Percentiles rank a stretch among this genome's conserved stretches.
These are phyloP conservation scores for Fusarium brachygibbosum DNA, from an alignment of 2,329 filamentous ascomycete genomes.

Conservation along the genomic window DNA sequence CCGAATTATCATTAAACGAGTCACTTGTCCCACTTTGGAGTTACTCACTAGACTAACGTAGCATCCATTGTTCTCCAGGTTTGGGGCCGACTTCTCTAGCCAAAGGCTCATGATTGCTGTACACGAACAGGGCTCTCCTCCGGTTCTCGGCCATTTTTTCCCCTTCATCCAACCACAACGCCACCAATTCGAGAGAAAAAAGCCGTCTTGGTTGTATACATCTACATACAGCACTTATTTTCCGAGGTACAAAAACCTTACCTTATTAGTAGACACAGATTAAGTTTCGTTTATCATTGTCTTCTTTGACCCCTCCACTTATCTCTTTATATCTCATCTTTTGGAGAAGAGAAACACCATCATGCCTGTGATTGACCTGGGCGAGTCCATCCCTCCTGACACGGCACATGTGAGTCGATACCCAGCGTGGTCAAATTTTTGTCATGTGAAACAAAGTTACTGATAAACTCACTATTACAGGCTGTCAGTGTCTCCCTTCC, in stretches of 20 bases:
- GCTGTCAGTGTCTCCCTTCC: slow-evolving; percentile 96
- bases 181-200: slow-evolving; percentile 32
- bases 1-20: slow-evolving; percentile 6
- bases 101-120: slow-evolving; percentile 20
- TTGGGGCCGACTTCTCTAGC: background rate
- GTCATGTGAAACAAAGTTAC: background rate
- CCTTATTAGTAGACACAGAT: slow-evolving; percentile 2
- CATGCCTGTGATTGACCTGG: slow-evolving; percentile 68
- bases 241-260: background rate
- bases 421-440: slow-evolving; percentile 2
- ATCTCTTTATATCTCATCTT: background rate
- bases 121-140: slow-evolving; percentile 19
- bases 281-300: background rate
- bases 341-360: background rate
- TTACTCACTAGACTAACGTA: slow-evolving; percentile 16
- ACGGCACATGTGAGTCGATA: slow-evolving; percentile 77
- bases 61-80: slow-evolving; percentile 15
- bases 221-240: slow-evolving; percentile 1
- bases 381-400: slow-evolving; percentile 81
- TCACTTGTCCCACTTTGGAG: slow-evolving; percentile 25
- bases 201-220: slow-evolving; percentile 11
- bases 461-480: slow-evolving; percentile 59
- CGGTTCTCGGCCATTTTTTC: slow-evolving; percentile 40
- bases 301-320: background rate
- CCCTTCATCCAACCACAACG: slow-evolving; percentile 32